Evolutionary conservation across 768 basidiomycete species (phyloP), one percentile per base, ranked within the genome.

Genomic region (Naganishia vishniacii): DNA sequence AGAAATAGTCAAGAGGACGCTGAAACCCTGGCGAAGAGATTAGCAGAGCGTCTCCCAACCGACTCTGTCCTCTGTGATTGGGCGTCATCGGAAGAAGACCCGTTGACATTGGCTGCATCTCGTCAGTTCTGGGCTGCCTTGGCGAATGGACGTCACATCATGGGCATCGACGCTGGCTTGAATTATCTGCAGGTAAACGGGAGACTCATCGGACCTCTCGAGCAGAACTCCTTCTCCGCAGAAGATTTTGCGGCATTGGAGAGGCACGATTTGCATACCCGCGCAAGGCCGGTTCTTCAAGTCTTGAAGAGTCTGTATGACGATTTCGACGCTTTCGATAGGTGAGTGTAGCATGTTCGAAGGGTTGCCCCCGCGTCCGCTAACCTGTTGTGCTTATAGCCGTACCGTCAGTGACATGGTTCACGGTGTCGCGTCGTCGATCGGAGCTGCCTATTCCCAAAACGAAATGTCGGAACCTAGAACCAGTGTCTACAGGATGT

Each of bases 121-220:
- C 62, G 67, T 8, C 47, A 64, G 18, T 77, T 75, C 67, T 77
- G 75, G 76, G 61, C 71, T 25, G 53, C 45, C 16, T 67, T 69
- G 28, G 48, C 51, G 44, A 62, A 46, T 12, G 64, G 89, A 15
- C 80, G 26, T n/a, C 26, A 44, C 13, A 26, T 28, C 82, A 83
- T 58, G 69, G 90, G 2, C 81, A 81, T n/a, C 70, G 92, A 28
- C 68, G 73, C 15, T 1, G 87, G 86, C 0, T 77, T 86, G 63
- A 80, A 80, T 23, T 88, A 82, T 0, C 64, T 97, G 40, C 65
- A 93, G 37, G 79, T 89, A 58, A 95, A 95, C 69, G 94, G 93
- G 26, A 81, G 93, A 32, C 91, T 93, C 72, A 79, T 97, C 28
- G 89, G 89, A 0, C 89, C 90, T 0, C 78, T 95, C 40, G 76